Base-by-base conservation (phyloP, 257 asterid genomes). In the Primulina tabacum region DNA sequence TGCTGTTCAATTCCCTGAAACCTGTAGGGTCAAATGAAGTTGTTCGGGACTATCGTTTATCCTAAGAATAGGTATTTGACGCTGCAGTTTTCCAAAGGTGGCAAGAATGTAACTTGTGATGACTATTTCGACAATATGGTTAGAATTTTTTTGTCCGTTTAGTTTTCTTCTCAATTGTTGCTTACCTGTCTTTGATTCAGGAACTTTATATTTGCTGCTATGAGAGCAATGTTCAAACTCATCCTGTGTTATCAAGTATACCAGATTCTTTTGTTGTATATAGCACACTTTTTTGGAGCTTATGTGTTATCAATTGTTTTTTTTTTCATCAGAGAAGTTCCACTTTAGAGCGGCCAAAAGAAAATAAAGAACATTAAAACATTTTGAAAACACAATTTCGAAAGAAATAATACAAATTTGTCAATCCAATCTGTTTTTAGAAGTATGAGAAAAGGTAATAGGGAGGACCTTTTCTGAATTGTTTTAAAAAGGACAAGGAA, bases 101-200 rank as follows among this genome's bases (percentile, higher is more conserved):
- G 98, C 84, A 92, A 92, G 89, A 86, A 82, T 77, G 97, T 92
- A 52, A 86, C 79, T 57, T 92, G 98, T 47, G 98, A 92, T 68
- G 96, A 92, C 81, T 86, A 83, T 82, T 85, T 89, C 52, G 96
- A 92, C 64, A 88, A 89, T 74, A 86, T 89, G 98, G 98, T 88
- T 62, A 62, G 89, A 72, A n/a, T 70, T 52, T 76, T 60, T 52
- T 64, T 30, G 18, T 33, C 24, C 71, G 43, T 32, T 37, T 33
- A 7, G 50, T 70, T 76, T 64, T 66, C 21, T 65, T 67, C 40
- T 30, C 26, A 30, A 37, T 72, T 40, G 29, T 28, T 61, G 30
- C 38, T 70, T 47, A 5, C 43, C 71, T 55, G 21, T 47, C 38
- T 28, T 34, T 60, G 58, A 67, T 58, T 14, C 67, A 14, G 75